A percentile compares a stretch with the other conserved stretches of the same genome.
Evolutionary conservation across 2,329 filamentous ascomycete species (phyloP).

Genomic region (Tetracladium maxilliforme): DNA sequence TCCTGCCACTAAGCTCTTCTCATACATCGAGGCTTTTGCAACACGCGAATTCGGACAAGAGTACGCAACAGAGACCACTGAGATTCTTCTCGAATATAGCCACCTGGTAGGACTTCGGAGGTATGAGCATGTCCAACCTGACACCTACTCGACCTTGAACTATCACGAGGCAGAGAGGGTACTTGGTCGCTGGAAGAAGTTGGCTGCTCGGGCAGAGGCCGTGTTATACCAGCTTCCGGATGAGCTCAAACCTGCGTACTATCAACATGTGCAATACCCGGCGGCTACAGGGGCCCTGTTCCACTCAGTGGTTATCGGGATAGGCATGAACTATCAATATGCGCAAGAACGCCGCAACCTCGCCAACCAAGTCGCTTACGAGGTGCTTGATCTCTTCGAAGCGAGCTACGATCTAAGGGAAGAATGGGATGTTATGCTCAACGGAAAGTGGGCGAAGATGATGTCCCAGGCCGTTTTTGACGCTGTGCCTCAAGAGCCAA

Average conservation of each 20-base stretch:
- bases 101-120: constrained; percentile 34
- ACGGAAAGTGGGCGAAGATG: constrained; percentile 22
- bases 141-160: constrained; percentile 40
- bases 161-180: constrained; percentile 43
- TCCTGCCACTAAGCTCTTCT: constrained; percentile 35
- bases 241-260: constrained; percentile 35
- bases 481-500: constrained; percentile 17
- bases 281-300: constrained; percentile 40
- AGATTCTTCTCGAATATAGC: constrained; percentile 36
- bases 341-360: constrained; percentile 22
- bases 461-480: constrained; percentile 22
- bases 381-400: constrained; percentile 20
- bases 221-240: constrained; percentile 26
- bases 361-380: constrained; percentile 20
- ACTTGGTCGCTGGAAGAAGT: constrained; percentile 32
- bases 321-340: constrained; percentile 27
- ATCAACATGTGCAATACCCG: constrained; percentile 46
- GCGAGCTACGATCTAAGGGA: constrained; percentile 21
- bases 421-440: constrained; percentile 26
- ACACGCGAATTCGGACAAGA: constrained; percentile 32
- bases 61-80: constrained; percentile 27
- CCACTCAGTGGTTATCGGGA: constrained; percentile 28
- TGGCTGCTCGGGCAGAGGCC: constrained; percentile 26
- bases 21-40: constrained; percentile 28
- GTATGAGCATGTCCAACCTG: constrained; percentile 41